Evolutionary conservation across 805 yeast genomes (phyloP).

Genomic region (Dipodascus geniculatus): DNA sequence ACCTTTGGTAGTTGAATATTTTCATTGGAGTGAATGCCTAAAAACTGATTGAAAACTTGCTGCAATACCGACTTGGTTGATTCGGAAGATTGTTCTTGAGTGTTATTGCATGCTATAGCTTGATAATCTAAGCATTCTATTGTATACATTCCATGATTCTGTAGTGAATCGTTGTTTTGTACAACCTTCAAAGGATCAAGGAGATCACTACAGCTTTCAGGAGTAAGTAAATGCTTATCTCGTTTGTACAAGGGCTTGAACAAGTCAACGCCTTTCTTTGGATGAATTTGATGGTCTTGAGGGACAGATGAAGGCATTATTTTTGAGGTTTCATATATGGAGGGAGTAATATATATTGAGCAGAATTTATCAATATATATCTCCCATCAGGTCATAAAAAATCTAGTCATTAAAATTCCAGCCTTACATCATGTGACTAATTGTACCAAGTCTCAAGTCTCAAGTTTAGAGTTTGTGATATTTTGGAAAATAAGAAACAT

Average conservation of each 20-base stretch:
- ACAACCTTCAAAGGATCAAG: slow-evolving; percentile 2
- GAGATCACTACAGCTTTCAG: slow-evolving; percentile 5
- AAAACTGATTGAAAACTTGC: neutral
- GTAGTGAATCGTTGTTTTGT: slow-evolving; percentile 1
- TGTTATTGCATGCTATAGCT: too few species aligned
- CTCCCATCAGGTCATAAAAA: neutral
- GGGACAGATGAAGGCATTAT: neutral
- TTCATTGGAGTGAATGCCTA: neutral
- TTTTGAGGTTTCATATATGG: too few species aligned
- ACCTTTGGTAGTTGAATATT: neutral
- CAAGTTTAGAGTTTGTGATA: neutral
- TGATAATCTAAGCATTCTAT: neutral
- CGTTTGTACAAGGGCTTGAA: slow-evolving; percentile 19
- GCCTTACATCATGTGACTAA: neutral
- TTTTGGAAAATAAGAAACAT: too few species aligned
- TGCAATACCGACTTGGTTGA: too few species aligned
- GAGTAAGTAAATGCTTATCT: slow-evolving; percentile 12
- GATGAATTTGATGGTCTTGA: too few species aligned
- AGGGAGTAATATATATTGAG: too few species aligned
- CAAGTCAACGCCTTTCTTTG: slow-evolving; percentile 8
- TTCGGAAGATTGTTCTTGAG: too few species aligned
- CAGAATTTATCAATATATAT: too few species aligned
- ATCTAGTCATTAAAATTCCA: too few species aligned
- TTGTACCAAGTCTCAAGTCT: neutral
- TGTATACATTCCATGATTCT: slow-evolving; percentile 3